A percentile compares a stretch with the other conserved stretches of the same genome.
phyloP scores from a whole-genome alignment of 2,329 filamentous ascomycete genomes.

The Pseudogymnoascus sp. region DNA sequence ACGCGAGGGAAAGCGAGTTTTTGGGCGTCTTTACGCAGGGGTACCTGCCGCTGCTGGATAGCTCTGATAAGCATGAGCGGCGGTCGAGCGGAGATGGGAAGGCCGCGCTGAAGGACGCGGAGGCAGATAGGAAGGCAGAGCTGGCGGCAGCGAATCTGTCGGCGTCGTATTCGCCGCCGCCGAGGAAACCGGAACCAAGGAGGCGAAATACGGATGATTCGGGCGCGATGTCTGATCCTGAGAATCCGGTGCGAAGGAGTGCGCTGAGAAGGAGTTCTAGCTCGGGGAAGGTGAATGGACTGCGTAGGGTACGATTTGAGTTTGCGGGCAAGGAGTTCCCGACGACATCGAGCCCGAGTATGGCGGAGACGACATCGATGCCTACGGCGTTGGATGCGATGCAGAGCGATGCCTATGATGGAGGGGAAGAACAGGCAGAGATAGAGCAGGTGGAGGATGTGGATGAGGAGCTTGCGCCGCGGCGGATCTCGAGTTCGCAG shows the following conservation, averaged over 20 bases:
- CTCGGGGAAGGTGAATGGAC: constrained; percentile 44
- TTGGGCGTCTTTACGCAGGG: constrained; percentile 56
- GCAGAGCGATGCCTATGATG: constrained; percentile 10
- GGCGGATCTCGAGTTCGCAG: constrained; percentile 50
- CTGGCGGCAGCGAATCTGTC: background rate
- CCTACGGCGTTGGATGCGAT: background rate
- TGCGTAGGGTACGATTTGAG: constrained; percentile 56
- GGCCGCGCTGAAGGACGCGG: background rate
- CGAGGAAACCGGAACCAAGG: constrained; percentile 16
- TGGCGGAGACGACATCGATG: constrained; percentile 12
- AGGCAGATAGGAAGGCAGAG: background rate
- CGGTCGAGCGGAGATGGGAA: constrained; percentile 19
- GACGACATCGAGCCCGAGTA: constrained; percentile 47
- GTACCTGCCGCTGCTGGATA: constrained; percentile 55
- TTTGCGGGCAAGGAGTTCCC: constrained; percentile 54
- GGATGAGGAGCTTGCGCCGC: constrained; percentile 38
- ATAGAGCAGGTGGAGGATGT: constrained; percentile 24
- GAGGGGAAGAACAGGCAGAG: constrained; percentile 29
- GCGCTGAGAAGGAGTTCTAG: constrained; percentile 50
- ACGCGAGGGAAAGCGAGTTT: constrained; percentile 52
- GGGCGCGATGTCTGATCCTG: constrained; percentile 46
- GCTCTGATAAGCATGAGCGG: constrained; percentile 20
- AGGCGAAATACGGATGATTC: constrained; percentile 28
- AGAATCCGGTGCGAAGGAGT: constrained; percentile 45
- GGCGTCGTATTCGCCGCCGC: background rate